Evolutionary conservation across 495 filamentous ascomycete species (phyloP).

Genomic region (Penicillium steckii): DNA sequence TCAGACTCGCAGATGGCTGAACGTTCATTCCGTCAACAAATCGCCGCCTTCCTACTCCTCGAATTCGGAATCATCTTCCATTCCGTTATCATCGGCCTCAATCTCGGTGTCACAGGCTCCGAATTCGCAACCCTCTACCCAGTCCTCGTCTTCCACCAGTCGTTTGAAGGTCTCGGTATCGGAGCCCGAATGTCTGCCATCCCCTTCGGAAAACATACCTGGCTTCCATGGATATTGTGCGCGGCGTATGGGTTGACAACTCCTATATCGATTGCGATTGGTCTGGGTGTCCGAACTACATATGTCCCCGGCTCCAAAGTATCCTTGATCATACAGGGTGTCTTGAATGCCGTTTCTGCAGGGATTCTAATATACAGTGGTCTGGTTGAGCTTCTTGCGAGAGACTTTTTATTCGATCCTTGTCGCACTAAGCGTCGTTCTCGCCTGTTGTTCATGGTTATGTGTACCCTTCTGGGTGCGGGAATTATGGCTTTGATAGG

Average conservation of each 20-base stretch:
- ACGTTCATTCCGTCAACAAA: constrained; percentile 30
- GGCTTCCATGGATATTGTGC: constrained; percentile 38
- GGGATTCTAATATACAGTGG: constrained; percentile 42
- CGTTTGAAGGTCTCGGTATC: constrained; percentile 28
- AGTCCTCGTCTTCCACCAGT: constrained; percentile 56
- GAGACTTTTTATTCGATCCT: constrained; percentile 42
- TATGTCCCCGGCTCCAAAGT: constrained; percentile 33
- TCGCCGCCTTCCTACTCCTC: constrained; percentile 46
- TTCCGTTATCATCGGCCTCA: constrained; percentile 71
- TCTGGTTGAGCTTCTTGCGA: constrained; percentile 38
- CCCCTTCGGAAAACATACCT: constrained; percentile 45
- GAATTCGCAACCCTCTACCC: constrained; percentile 67
- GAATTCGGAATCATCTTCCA: constrained; percentile 76
- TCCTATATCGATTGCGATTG: constrained; percentile 39
- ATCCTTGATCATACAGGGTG: constrained; percentile 21
- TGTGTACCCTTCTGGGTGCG: constrained; percentile 27
- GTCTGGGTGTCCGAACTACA: constrained; percentile 35
- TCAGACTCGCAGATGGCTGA: constrained; percentile 7
- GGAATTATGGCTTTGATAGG: constrained; percentile 38
- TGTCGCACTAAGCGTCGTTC: constrained; percentile 28
- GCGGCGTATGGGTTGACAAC: constrained; percentile 38
- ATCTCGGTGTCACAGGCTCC: constrained; percentile 60
- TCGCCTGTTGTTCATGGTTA: constrained; percentile 35
- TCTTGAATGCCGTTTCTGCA: constrained; percentile 37
- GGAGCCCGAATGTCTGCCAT: constrained; percentile 41